A percentile compares a stretch with the other conserved stretches of the same genome.
Evolutionary conservation across 129 eudicot genomes (phyloP).

Genomic region (Tagetes erecta): DNA sequence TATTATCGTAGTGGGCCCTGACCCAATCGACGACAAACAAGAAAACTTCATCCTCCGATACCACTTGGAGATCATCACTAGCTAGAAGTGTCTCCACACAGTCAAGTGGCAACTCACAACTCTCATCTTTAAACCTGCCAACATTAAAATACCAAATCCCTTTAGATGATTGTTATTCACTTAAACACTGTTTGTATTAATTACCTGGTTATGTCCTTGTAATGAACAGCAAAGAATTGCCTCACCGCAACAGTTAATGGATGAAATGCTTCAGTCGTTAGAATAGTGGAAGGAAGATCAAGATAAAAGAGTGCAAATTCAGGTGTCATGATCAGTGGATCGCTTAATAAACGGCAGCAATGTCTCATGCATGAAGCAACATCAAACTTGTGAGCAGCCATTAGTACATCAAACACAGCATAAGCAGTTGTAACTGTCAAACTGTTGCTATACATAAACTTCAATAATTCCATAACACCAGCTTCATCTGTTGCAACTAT

Average conservation of each 20-base stretch:
- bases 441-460: conserved; percentile 71
- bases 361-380: conserved; percentile 91
- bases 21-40: conserved; percentile 71
- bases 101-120: conserved; percentile 59
- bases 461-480: conserved; percentile 80
- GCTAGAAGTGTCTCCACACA: conserved; percentile 65
- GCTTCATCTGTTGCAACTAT: conserved; percentile 15
- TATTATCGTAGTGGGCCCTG: conserved; percentile 51
- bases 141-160: not conserved
- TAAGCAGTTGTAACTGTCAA: conserved; percentile 50
- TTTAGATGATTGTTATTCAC: not conserved
- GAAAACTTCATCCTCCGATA: conserved; percentile 75
- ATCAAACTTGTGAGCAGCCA: conserved; percentile 92
- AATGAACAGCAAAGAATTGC: conserved; percentile 57
- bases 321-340: conserved; percentile 64
- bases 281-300: conserved; percentile 64
- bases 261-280: conserved; percentile 74
- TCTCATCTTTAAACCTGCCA: conserved; percentile 63
- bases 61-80: conserved; percentile 76
- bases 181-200: conserved; percentile 2
- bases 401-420: conserved; percentile 66
- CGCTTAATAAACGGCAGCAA: conserved; percentile 54
- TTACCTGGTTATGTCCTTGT: conserved; percentile 80
- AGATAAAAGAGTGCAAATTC: conserved; percentile 78
- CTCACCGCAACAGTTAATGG: conserved; percentile 72